phyloP scores from a whole-genome alignment of 352 stramenopile species.

The Phytophthora litchii region DNA sequence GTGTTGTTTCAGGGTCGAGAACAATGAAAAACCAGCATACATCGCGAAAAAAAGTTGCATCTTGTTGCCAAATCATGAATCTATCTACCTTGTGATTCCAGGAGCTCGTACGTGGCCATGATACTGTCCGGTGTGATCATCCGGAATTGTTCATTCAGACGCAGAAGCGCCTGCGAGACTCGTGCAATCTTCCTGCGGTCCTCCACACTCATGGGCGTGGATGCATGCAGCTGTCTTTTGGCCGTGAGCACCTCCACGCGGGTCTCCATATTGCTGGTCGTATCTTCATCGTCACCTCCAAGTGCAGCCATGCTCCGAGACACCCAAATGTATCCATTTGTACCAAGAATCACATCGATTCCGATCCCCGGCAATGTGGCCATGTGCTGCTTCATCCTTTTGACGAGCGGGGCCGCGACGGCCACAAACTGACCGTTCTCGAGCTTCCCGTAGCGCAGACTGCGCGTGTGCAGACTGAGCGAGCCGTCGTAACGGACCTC shows the following conservation, averaged over 20 bases:
- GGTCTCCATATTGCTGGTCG: conserved; percentile 72
- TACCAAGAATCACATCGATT: conserved; percentile 93
- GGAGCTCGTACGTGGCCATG: conserved; percentile 80
- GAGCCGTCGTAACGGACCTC: conserved; percentile 92
- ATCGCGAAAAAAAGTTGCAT: too few relatives aligned
- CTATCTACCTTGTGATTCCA: conserved; percentile 43
- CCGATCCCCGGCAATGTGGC: conserved; percentile 76
- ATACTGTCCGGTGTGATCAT: conserved; percentile 93
- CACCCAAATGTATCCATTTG: conserved; percentile 97
- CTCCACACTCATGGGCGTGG: conserved; percentile 70
- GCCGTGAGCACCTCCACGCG: conserved; percentile 92
- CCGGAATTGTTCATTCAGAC: conserved; percentile 89
- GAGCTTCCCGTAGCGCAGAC: conserved; percentile 94
- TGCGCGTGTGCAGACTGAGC: conserved; percentile 94
- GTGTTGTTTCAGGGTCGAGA: too few relatives aligned
- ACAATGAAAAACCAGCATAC: too few relatives aligned
- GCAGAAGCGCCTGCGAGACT: conserved; percentile 90
- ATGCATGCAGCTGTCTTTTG: conserved; percentile 89
- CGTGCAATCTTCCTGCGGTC: conserved; percentile 87
- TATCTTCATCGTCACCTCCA: conserved; percentile 51
- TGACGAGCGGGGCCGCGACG: conserved; percentile 91
- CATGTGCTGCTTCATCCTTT: conserved; percentile 96
- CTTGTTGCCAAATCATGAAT: neutral
- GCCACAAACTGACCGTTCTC: conserved; percentile 94
- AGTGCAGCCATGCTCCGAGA: conserved; percentile 81